Conservation (phyloP, 139 green algal species). For the Pleodorina starrii region DNA sequence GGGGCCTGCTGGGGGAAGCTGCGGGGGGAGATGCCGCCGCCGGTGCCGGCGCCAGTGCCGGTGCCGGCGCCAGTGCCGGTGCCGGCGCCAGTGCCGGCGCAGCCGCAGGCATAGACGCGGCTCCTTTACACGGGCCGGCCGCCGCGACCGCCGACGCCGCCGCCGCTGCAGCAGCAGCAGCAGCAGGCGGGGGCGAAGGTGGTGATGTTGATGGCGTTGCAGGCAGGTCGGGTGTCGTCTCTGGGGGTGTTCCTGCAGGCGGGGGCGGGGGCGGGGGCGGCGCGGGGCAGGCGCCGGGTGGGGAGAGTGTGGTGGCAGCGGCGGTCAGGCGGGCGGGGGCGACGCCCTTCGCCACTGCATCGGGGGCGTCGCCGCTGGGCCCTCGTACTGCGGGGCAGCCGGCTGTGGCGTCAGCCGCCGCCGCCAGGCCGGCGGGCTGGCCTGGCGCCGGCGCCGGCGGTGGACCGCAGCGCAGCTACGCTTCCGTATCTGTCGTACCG, state of each 20-base stretch:
- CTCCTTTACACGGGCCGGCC: neutral
- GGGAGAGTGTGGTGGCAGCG: neutral
- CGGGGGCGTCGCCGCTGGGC: no score
- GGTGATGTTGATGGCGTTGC: no score
- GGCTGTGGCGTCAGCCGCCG: neutral
- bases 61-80: neutral
- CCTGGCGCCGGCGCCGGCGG: neutral
- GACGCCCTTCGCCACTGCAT: neutral
- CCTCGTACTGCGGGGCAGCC: no score
- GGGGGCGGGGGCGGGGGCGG: neutral
- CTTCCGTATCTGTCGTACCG: neutral
- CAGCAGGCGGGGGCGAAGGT: no score
- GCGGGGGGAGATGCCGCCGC: neutral
- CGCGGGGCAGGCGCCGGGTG: no score
- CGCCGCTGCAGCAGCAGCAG: neutral
- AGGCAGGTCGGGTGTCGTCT: no score
- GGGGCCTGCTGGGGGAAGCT: neutral
- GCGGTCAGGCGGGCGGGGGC: neutral
- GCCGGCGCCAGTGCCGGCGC: neutral
- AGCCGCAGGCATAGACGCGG: neutral
- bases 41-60: neutral
- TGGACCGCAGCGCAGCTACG: constrained; percentile 1
- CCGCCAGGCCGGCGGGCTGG: no score
- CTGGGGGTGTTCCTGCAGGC: no score
- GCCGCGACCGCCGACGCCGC: no score